Conservation (phyloP, 148 eudicot genomes). For the Camellia granthamiana region DNA sequence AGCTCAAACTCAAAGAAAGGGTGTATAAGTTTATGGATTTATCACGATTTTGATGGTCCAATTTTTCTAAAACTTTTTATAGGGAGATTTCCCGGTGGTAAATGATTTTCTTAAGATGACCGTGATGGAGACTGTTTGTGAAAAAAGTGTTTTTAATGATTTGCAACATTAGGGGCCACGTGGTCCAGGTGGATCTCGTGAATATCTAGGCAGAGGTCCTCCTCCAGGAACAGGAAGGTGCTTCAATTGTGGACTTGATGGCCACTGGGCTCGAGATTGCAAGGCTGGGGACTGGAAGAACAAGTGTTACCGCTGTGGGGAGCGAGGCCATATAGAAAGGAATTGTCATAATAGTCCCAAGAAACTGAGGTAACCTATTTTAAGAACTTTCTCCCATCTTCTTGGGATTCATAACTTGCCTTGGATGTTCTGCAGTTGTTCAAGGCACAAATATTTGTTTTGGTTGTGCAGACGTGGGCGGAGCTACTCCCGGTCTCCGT, state of each 20-base stretch:
- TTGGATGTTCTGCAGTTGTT: background rate
- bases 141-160: background rate
- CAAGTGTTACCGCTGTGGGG: constrained; percentile 80
- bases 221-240: constrained; percentile 90
- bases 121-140: background rate
- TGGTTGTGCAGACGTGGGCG: constrained; percentile 41
- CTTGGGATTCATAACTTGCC: background rate
- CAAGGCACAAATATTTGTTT: background rate
- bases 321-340: constrained; percentile 71
- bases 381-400: background rate
- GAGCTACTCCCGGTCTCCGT: constrained; percentile 55
- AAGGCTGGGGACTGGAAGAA: constrained; percentile 92
- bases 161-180: constrained; percentile 47
- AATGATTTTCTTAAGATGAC: background rate
- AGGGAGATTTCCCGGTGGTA: background rate
- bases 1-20: too few species aligned
- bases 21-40: background rate
- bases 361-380: constrained; percentile 35
- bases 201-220: constrained; percentile 73
- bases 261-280: constrained; percentile 97
- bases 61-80: background rate
- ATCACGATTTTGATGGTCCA: background rate
- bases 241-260: constrained; percentile 95
- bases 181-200: constrained; percentile 66
- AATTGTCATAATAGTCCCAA: constrained; percentile 73